Evolutionary conservation across 2,329 filamentous ascomycete species (phyloP).

Genomic region (Pyricularia sp.): DNA sequence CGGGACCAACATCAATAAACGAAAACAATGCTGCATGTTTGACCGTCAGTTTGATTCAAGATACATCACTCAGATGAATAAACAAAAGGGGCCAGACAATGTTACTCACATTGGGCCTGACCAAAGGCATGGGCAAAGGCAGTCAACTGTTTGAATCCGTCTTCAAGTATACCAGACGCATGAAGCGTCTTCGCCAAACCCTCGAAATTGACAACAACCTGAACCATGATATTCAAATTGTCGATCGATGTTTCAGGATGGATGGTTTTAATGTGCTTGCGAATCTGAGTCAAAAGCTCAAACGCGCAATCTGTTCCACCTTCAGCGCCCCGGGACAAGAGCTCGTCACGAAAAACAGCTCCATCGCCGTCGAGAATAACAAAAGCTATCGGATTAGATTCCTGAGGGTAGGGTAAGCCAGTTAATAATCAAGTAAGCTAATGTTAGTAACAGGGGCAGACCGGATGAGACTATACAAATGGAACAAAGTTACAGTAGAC

Average conservation of each 20-base stretch:
- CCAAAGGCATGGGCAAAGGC: slow-evolving; percentile 21
- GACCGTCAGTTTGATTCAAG: background rate
- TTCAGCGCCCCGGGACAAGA: slow-evolving; percentile 17
- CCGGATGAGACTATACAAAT: background rate
- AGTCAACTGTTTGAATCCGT: slow-evolving; percentile 12
- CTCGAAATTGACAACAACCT: slow-evolving; percentile 20
- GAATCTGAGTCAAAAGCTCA: slow-evolving; percentile 14
- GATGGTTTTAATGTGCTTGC: slow-evolving; percentile 11
- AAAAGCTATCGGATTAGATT: slow-evolving; percentile 19
- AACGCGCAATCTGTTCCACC: slow-evolving; percentile 20
- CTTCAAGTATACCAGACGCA: slow-evolving; percentile 13
- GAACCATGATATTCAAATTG: slow-evolving; percentile 19
- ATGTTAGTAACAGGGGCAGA: background rate
- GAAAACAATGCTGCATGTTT: slow-evolving; percentile 16
- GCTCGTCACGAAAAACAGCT: slow-evolving; percentile 19
- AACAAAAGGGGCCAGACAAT: background rate
- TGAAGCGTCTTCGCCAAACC: slow-evolving; percentile 17
- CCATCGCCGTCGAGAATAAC: slow-evolving; percentile 23
- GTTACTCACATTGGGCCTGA: slow-evolving; percentile 13
- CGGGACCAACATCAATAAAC: slow-evolving; percentile 21
- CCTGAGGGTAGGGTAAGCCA: slow-evolving; percentile 10
- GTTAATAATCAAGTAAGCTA: background rate
- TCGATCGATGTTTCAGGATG: slow-evolving; percentile 16
- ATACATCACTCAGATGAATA: background rate
- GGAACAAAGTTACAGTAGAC: background rate